Evolutionary conservation across 1,284 basidiomycete species (phyloP).

Genomic region (Athelia psychrophila): DNA sequence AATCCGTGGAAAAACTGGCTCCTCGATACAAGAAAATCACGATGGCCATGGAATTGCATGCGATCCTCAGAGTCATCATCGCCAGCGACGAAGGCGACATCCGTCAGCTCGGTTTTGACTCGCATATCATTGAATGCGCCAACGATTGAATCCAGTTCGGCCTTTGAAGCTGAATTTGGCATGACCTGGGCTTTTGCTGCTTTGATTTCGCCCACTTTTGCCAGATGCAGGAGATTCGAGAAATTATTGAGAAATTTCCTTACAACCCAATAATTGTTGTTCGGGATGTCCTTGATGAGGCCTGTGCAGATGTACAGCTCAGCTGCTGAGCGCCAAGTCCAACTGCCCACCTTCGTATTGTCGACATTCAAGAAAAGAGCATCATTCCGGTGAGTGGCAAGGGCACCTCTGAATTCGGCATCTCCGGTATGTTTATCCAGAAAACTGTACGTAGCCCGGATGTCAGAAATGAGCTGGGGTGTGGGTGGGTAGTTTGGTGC

Average conservation of each 20-base stretch:
- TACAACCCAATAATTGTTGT: conserved; percentile 18
- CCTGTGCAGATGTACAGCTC: conserved; percentile 25
- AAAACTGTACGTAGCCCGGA: conserved; percentile 36
- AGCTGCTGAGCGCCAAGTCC: conserved; percentile 31
- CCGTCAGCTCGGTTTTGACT: conserved; percentile 20
- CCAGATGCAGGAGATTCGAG: conserved; percentile 25
- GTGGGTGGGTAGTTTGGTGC: conserved; percentile 22
- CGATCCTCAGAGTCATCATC: conserved; percentile 6
- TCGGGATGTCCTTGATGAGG: conserved; percentile 24
- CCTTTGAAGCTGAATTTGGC: conserved; percentile 12
- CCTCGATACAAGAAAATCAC: conserved; percentile 26
- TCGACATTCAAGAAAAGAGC: conserved; percentile 38
- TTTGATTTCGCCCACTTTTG: conserved; percentile 26
- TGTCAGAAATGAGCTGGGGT: conserved; percentile 24
- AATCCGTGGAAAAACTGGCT: conserved; percentile 24
- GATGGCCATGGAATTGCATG: conserved; percentile 26
- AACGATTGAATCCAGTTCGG: conserved; percentile 14
- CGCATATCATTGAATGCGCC: conserved; percentile 25
- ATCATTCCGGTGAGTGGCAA: conserved; percentile 15
- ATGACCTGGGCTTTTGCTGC: conserved; percentile 9
- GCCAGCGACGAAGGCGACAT: conserved; percentile 24
- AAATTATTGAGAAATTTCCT: conserved; percentile 28
- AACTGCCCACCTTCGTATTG: conserved; percentile 20
- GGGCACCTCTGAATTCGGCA: conserved; percentile 10
- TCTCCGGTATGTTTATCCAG: conserved; percentile 22